phyloP scores from a whole-genome alignment of 306 rosid species.

The Pyrus pyrifolia region DNA sequence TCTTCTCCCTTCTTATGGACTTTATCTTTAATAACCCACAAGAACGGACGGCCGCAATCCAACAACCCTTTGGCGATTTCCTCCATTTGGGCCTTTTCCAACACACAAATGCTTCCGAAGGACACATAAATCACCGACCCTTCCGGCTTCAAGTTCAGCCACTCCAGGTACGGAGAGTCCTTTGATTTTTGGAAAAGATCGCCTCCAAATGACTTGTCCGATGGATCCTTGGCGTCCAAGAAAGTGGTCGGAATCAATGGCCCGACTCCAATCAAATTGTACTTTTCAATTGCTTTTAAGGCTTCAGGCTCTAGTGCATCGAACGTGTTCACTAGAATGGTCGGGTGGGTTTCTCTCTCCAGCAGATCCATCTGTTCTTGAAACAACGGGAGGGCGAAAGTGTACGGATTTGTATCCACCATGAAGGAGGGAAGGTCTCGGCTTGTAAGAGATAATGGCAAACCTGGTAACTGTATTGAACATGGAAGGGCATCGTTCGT shows the following conservation, averaged over 20 bases:
- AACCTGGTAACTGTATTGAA: constrained; percentile 15
- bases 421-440: constrained; percentile 32
- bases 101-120: constrained; percentile 16
- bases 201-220: not conserved
- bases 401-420: not conserved
- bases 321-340: constrained; percentile 24
- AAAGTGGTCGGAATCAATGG: constrained; percentile 14
- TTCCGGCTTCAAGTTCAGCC: constrained; percentile 17
- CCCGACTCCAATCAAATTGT: constrained; percentile 22
- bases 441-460: constrained; percentile 9
- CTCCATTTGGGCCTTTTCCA: constrained; percentile 18
- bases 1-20: not conserved
- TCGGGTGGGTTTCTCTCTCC: not conserved
- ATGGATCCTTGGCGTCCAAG: constrained; percentile 6
- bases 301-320: constrained; percentile 27
- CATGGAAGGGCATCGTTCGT: too few relatives aligned
- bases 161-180: not conserved
- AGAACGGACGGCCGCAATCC: constrained; percentile 10
- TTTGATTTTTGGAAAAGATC: constrained; percentile 6
- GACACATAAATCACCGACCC: constrained; percentile 23
- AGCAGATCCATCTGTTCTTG: constrained; percentile 11
- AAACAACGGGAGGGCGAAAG: not conserved
- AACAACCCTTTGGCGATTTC: constrained; percentile 20
- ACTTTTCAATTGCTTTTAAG: not conserved
- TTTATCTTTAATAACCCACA: constrained; percentile 24